Percentiles rank a stretch among this genome's conserved stretches.
Conservation (phyloP, 129 eudicot genomes). For the Smallanthus sonchifolius region DNA sequence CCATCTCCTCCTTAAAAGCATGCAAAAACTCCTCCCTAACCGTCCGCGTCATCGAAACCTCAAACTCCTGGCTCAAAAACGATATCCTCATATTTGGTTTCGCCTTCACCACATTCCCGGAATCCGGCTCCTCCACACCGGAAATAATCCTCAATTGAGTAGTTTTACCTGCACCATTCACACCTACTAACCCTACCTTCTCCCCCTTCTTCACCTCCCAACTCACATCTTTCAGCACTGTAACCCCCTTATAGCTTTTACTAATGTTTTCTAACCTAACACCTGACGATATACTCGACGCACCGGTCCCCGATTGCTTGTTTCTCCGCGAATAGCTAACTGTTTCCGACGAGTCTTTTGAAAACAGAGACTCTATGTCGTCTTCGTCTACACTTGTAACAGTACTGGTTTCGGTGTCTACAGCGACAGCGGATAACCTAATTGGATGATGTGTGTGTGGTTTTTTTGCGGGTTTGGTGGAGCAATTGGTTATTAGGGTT, state of each 20-base stretch:
- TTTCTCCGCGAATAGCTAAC: slow-evolving; percentile 36
- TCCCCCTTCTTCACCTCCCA: slow-evolving; percentile 99
- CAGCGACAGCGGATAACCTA: slow-evolving; percentile 57
- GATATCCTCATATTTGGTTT: slow-evolving; percentile 77
- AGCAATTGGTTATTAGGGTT: slow-evolving; percentile 22
- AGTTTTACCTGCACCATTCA: slow-evolving; percentile 97
- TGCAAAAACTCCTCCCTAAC: slow-evolving; percentile 90
- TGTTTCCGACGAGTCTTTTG: slow-evolving; percentile 35
- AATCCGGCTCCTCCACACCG: slow-evolving; percentile 84
- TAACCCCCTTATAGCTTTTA: slow-evolving; percentile 82
- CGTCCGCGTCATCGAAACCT: slow-evolving; percentile 74
- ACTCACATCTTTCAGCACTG: slow-evolving; percentile 75
- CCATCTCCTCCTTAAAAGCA: slow-evolving; percentile 95
- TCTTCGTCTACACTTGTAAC: slow-evolving; percentile 26
- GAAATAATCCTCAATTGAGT: slow-evolving; percentile 91
- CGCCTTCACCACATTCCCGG: slow-evolving; percentile 87
- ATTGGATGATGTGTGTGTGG: slow-evolving; percentile 24
- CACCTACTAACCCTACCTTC: slow-evolving; percentile 93
- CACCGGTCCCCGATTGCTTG: slow-evolving; percentile 48
- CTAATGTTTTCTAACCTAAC: slow-evolving; percentile 81
- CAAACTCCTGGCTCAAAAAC: slow-evolving; percentile 91
- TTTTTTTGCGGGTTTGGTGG: slow-evolving; percentile 25
- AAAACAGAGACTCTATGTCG: slow-evolving; percentile 68
- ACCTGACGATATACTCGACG: slow-evolving; percentile 86
- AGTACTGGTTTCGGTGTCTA: slow-evolving; percentile 42